Base-by-base conservation (phyloP, 2,329 filamentous ascomycete genomes). In the Grosmannia clavigera region DNA sequence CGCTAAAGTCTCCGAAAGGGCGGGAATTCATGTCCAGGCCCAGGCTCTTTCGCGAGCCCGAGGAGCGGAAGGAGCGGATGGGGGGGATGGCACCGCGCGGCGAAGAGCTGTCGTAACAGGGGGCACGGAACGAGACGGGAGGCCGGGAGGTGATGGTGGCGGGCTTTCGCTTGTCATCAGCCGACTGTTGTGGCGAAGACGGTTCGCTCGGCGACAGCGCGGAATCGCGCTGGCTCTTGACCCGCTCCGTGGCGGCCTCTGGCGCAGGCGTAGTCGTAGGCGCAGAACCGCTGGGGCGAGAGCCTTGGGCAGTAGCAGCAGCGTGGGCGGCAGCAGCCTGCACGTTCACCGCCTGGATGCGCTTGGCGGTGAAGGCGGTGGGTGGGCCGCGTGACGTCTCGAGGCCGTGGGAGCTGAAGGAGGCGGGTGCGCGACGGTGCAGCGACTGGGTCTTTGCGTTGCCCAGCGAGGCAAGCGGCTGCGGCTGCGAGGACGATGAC, bases 11-110 rank as follows among this genome's bases (percentile, higher is more conserved):
- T 54, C 62, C 73, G 72, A 73, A 66, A 31, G 72, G 72, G 59
- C 74, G 73, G 50, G 69, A 55, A 64, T 75, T 80, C 77, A 81
- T 81, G 66, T 83, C 80, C 65, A 79, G 71, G 16, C 71, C 71
- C 29, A 78, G 71, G 68, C 79, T 82, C 69, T 77, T 80, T 64
- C 81, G 79, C 62, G 80, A 80, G 65, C 77, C 78, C 46, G 81
- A 82, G 31, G 80, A 81, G 62, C 81, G 76, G 65, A 82, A 81
- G 10, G 74, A 73, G 59, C 81, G 77, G 67, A 82, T 82, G 9
- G 80, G 80, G 19, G 80, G 78, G 50, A 82, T 74, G 29, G 69
- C 66, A 19, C 69, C 66, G 50, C 67, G 69, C 52, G 68, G 67
- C 22, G 68, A 67, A 55, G 67, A 65, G 61, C 64, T 65, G 50